Base-by-base conservation (phyloP, 2,329 filamentous ascomycete species). In the Botryotinia narcissicola region DNA sequence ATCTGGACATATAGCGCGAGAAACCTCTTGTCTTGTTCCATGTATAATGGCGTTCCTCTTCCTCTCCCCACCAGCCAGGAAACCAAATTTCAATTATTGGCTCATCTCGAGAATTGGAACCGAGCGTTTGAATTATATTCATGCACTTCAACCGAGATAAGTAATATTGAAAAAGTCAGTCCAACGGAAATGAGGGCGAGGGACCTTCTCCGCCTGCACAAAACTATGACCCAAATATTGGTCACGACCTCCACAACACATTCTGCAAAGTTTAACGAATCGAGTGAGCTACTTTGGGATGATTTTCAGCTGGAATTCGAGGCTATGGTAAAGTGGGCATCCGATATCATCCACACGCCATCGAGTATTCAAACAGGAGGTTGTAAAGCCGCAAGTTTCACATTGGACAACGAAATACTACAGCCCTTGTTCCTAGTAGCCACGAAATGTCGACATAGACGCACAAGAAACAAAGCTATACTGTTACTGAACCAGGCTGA, bases 341-440 rank as follows among this genome's bases (percentile, higher is more conserved):
- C 40, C 25, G 69, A 72, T 10, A 57, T 74, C 20, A 46, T 74
- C 40, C 16, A 73, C 9, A 9, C 29, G n/a, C n/a, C 57, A 37
- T 35, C 70, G 32, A 22, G 29, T 42, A 29, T 40, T 10, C 61
- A 16, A 20, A 44, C 5, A 16, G 62, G 25, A 40, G 29, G 42
- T 29, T 22, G 48, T n/a, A 37, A 46, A 40, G 20, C 48, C 35
- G 29, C 69, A 35, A 57, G 40, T 76, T 91, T 91, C 79, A 88
- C 87, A 63, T 85, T 89, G 29, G 88, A 90, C 63, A 81, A 90
- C 10, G 89, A 88, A 40, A 88, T 91, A 72, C 85, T 91, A 4
- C 87, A 88, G 10, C 88, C 88, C 0, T 83, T 92, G 1, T 92
- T 88, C 74, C 86, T 91, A 9, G 87, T 90, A 20, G 89, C 88